A percentile compares a stretch with the other conserved stretches of the same genome.
phyloP scores from a whole-genome alignment of 305 asterid genomes.

The Ilex paraguariensis region DNA sequence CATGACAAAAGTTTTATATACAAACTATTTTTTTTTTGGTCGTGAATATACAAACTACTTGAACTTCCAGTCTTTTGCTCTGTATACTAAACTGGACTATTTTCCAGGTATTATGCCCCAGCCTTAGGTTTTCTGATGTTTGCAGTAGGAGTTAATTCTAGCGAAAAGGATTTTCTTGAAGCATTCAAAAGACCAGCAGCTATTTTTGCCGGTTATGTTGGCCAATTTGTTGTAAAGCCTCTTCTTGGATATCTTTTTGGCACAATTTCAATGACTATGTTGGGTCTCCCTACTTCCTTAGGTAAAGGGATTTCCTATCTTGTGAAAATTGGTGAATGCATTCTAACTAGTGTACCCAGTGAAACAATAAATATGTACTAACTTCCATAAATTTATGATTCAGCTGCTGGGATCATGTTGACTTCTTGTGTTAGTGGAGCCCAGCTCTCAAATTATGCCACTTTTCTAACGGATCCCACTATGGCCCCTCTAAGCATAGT shows the following conservation, averaged over 20 bases:
- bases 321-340: slow-evolving; percentile 12
- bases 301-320: slow-evolving; percentile 33
- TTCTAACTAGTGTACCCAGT: slow-evolving; percentile 6
- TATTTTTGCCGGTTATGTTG: slow-evolving; percentile 76
- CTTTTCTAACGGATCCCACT: slow-evolving; percentile 77
- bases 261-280: slow-evolving; percentile 46
- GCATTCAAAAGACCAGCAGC: slow-evolving; percentile 78
- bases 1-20: neutral
- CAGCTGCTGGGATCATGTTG: slow-evolving; percentile 92
- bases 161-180: slow-evolving; percentile 86
- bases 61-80: slow-evolving; percentile 2
- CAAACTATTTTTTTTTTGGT: no score
- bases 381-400: slow-evolving; percentile 19
- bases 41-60: neutral
- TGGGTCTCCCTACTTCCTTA: slow-evolving; percentile 81
- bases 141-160: slow-evolving; percentile 95
- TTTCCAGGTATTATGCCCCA: slow-evolving; percentile 88
- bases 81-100: neutral
- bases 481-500: slow-evolving; percentile 99
- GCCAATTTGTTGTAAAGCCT: slow-evolving; percentile 86
- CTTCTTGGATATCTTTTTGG: slow-evolving; percentile 83
- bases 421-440: slow-evolving; percentile 96
- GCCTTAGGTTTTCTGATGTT: slow-evolving; percentile 97
- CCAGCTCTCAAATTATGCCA: slow-evolving; percentile 91
- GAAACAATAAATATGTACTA: neutral